Base-by-base conservation (phyloP, 192 early-diverging fungal species). In the Coemansia furcata region DNA sequence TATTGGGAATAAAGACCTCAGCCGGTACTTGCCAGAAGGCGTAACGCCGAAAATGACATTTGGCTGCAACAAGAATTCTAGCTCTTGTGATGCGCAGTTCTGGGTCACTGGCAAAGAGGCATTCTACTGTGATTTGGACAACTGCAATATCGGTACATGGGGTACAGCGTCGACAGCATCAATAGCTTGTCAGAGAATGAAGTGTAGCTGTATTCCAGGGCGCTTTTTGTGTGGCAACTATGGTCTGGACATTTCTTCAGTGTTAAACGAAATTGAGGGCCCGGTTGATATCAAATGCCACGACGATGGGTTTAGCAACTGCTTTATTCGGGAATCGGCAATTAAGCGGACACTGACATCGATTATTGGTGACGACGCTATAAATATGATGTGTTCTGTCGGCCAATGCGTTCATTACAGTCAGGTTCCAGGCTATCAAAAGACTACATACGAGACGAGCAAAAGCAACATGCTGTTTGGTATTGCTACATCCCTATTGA, bases 361-460 rank as follows among this genome's bases (percentile, higher is more conserved):
- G 4, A 82, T 95, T 37, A 93, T 95, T 84, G 94, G 91, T 36
- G 95, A 97, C 55, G 84, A 86, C 29, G 88, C 89, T 15, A 94
- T 97, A 69, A 87, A 86, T 32, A 84, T 97, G 71, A 63, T 76
- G 19, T 97, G 95, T 65, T 70, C 78, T 52, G 88, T 89, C 39
- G 94, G 95, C 30, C 93, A 95, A 77, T 97, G 95, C 68, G 65
- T 95, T 52, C 93, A 95, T 74, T 90, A 91, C 63, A 91, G 88
- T 30, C 87, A 93, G 73, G 84, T 95, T n/a, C 95, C 95, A 5
- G 91, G 88, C 19, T 94, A 91, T 67, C 70, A 71, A 36, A 72
- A 66, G 29, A 60, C 55, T 6, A 62, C 52, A 11, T 49, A 62
- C 14, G 66, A 71, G 39, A 68, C 73, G 7, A 76, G 65, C 33